A percentile compares a stretch with the other conserved stretches of the same genome.
phyloP scores from a whole-genome alignment of 23 red algal species.

The Agarophyton chilense region DNA sequence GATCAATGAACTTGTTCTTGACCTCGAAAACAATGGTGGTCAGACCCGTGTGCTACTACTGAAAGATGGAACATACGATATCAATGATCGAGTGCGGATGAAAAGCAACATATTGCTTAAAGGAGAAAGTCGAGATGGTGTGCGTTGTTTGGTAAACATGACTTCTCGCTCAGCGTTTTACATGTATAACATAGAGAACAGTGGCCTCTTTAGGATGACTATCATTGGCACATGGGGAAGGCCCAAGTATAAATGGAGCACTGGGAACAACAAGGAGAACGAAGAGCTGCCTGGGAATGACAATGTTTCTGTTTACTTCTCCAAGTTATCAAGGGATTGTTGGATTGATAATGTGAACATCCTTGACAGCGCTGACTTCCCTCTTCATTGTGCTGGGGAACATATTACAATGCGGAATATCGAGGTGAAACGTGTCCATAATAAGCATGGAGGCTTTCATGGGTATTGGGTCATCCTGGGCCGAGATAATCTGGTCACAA shows the following conservation, averaged over 20 bases:
- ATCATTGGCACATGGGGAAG: not conserved
- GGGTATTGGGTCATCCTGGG: not conserved
- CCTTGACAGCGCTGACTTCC: not conserved
- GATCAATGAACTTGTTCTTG: not conserved
- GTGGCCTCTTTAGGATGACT: not conserved
- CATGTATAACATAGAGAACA: not conserved
- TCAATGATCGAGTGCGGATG: not conserved
- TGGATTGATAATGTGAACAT: not conserved
- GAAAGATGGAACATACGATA: not conserved
- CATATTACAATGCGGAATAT: slow-evolving; percentile 2
- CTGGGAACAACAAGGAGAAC: not conserved
- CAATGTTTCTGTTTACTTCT: not conserved
- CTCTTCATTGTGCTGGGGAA: not conserved
- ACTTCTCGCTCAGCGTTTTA: not conserved
- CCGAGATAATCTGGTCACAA: not conserved
- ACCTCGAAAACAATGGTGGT: not conserved
- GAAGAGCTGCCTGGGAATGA: not conserved
- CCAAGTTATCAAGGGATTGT: not conserved
- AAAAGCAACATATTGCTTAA: not conserved
- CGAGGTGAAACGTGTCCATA: not conserved
- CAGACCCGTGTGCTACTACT: not conserved
- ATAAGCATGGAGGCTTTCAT: not conserved
- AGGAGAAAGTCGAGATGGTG: not conserved
- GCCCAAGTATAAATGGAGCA: not conserved
- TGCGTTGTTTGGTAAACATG: not conserved